Conservation (phyloP, 352 stramenopile species). For the Pythium monospermum region DNA sequence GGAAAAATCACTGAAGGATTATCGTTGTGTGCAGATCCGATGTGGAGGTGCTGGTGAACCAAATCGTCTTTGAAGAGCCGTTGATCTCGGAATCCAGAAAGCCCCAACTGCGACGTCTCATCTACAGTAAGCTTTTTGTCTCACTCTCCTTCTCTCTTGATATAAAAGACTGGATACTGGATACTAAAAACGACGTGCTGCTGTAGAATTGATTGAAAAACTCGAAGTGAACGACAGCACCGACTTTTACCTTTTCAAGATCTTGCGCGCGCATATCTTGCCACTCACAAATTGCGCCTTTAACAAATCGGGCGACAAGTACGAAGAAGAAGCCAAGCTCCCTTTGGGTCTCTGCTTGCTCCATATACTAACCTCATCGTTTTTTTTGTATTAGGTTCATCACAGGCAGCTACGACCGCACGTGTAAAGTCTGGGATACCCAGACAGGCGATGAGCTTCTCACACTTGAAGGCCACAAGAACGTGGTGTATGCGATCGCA, state of each 20-base stretch:
- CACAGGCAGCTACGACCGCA: slow-evolving; percentile 93
- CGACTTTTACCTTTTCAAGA: slow-evolving; percentile 97
- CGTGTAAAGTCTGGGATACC: slow-evolving; percentile 95
- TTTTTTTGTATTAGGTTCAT: no score
- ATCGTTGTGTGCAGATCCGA: slow-evolving; percentile 53
- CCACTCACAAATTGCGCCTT: slow-evolving; percentile 96
- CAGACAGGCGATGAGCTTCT: slow-evolving; percentile 91
- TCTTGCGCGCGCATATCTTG: slow-evolving; percentile 92
- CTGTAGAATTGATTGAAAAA: slow-evolving; percentile 92
- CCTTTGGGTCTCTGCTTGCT: no score
- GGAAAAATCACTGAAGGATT: no score
- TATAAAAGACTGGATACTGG: no score
- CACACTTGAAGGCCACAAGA: slow-evolving; percentile 93
- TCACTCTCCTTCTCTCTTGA: no score
- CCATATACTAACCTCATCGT: no score
- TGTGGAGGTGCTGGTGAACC: slow-evolving; percentile 93
- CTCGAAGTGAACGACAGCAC: slow-evolving; percentile 91
- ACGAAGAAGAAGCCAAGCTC: no score
- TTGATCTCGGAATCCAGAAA: slow-evolving; percentile 92
- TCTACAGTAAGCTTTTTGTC: slow-evolving; percentile 92
- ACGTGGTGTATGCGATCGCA: slow-evolving; percentile 95
- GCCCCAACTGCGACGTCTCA: slow-evolving; percentile 90
- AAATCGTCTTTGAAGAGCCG: slow-evolving; percentile 94
- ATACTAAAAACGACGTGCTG: no score
- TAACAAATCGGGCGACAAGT: slow-evolving; percentile 96